Evolutionary conservation across 371 early-diverging fungal genomes (phyloP), one percentile per base, ranked within the genome.

Genomic region (Saksenaea vasiformis): DNA sequence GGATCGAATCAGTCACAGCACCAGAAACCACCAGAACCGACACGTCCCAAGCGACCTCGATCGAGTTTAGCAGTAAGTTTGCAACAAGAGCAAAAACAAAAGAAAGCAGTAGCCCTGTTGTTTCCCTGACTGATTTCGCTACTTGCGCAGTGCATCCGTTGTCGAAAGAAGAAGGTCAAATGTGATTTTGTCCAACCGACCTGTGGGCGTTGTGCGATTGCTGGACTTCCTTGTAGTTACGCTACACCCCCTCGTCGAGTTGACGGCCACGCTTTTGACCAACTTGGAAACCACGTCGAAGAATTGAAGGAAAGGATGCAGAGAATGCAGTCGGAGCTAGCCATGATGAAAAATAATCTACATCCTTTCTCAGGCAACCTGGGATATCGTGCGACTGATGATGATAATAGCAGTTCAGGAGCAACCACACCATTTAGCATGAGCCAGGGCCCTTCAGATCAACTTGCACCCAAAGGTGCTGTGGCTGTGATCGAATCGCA

Each of bases 131-230:
- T 47, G 36, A 41, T 34, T 24, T 35, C 38, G 17, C 56, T 41
- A 57, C 22, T 56, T 47, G 3, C 11, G 47, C 11, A 82, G 82
- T 82, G 82, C 56, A 79, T 79, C 65, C 79, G 82, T 15, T 87
- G 87, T 70, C 79, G 85, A 58, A 87, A 87, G 71, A 87, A 85
- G 54, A 86, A 85, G 64, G 83, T 87, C 58, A 87, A 87, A 58
- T 87, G 87, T 68, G 85, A 87, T 67, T 83, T 83, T 57, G 83
- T 85, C 10, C 87, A 82, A 60, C 87, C 87, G 0, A 85, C 84
- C 1, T 87, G 87, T 68, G 77, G 78, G 7, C 85, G 87, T 8
- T 87, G 87, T 65, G 77, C 73, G 19, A 67, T 73, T 64, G 80
- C 83, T 28, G 80, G 80, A 9, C 61, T 79, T 57, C 78, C 80